Conservation (phyloP, 805 yeast genomes). For the Komagataella mondaviorum region DNA sequence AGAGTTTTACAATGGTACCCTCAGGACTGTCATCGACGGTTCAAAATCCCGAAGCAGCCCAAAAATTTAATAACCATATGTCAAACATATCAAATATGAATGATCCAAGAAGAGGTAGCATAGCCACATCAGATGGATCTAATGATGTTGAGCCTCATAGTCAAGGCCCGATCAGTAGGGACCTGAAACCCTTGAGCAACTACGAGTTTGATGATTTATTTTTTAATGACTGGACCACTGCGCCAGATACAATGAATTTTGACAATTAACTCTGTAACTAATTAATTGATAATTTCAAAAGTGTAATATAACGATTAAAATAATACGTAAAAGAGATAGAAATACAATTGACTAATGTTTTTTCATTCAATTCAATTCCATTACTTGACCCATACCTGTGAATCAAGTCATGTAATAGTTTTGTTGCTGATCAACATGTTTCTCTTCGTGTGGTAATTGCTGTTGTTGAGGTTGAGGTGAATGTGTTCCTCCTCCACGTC, state of each 20-base stretch:
- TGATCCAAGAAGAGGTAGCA: constrained; percentile 1
- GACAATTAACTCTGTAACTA: neutral
- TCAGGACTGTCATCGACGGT: constrained; percentile 3
- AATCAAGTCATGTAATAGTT: neutral
- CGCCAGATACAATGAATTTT: neutral
- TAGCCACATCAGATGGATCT: neutral
- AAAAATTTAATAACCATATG: constrained; percentile 1
- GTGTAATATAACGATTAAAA: neutral
- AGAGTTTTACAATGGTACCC: constrained; percentile 1
- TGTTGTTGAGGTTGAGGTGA: constrained; percentile 1
- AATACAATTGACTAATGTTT: neutral
- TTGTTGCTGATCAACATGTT: constrained; percentile 2
- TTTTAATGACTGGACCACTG: constrained; percentile 14
- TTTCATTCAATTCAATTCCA: neutral
- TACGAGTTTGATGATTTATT: constrained; percentile 15
- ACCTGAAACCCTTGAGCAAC: neutral
- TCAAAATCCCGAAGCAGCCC: constrained; percentile 1
- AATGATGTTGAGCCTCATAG: neutral
- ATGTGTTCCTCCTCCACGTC: constrained; percentile 51
- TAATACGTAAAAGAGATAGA: neutral
- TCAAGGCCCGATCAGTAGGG: neutral
- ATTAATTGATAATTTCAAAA: neutral
- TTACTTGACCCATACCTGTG: neutral
- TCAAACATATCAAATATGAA: neutral
- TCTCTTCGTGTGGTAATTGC: constrained; percentile 1